Evolutionary conservation across 2,329 filamentous ascomycete genomes (phyloP).

Genomic region (Blastomyces gilchristii): DNA sequence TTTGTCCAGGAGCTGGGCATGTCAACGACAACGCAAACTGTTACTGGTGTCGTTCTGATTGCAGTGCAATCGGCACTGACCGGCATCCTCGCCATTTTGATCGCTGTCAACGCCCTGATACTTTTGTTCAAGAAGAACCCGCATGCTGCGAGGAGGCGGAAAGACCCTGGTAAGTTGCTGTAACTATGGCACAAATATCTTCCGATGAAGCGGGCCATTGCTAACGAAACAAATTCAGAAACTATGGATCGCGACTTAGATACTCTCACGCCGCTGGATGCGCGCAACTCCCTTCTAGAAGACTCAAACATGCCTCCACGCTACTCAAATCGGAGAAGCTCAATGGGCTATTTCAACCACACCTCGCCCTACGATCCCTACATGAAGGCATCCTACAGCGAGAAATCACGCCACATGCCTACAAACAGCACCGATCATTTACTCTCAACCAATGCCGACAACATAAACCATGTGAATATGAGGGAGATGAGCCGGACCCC

Average conservation of each 20-base stretch:
- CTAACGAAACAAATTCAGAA: constrained; percentile 36
- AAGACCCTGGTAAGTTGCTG: constrained; percentile 69
- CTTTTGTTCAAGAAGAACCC: constrained; percentile 79
- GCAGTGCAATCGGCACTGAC: constrained; percentile 82
- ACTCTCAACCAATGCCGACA: constrained; percentile 21
- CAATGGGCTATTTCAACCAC: constrained; percentile 34
- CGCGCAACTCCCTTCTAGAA: constrained; percentile 75
- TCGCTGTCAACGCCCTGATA: constrained; percentile 78
- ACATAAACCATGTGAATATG: constrained; percentile 7
- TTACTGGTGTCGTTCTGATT: constrained; percentile 86
- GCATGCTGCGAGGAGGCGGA: constrained; percentile 68
- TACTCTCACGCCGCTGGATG: constrained; percentile 74
- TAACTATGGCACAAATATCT: background rate
- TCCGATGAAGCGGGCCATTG: background rate
- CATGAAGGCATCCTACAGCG: constrained; percentile 21
- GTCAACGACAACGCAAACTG: constrained; percentile 81
- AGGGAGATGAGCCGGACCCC: constrained; percentile 22
- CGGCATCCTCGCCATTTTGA: constrained; percentile 71
- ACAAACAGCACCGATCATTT: constrained; percentile 28
- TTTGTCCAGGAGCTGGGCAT: constrained; percentile 92
- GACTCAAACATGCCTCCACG: constrained; percentile 40
- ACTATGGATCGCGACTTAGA: constrained; percentile 68
- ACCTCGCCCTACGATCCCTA: constrained; percentile 33
- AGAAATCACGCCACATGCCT: constrained; percentile 19
- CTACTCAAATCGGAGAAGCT: constrained; percentile 17